Percentiles rank a stretch among this genome's conserved stretches.
These are phyloP conservation scores for Macroventuria anomochaeta DNA, from an alignment of 2,329 filamentous ascomycete species.

Conservation along the genomic window DNA sequence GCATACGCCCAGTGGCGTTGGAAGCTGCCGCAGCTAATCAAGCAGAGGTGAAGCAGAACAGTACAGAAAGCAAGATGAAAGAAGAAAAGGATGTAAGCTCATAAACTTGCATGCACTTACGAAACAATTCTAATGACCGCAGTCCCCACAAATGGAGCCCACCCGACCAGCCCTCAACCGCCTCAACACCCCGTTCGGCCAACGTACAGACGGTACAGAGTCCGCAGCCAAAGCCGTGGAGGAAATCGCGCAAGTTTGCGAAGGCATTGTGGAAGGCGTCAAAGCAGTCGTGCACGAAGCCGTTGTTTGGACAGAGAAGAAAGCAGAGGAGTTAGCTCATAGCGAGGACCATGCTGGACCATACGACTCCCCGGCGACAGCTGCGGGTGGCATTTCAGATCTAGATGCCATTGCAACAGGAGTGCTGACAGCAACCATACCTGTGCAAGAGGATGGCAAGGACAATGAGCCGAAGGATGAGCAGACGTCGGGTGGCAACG, in stretches of 20 bases:
- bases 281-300: conserved; percentile 29
- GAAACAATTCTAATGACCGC: neutral
- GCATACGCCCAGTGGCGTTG: conserved; percentile 24
- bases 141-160: neutral
- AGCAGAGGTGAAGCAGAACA: neutral
- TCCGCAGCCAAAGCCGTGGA: conserved; percentile 27
- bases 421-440: conserved; percentile 34
- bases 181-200: conserved; percentile 8
- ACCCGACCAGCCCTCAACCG: neutral
- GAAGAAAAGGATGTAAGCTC: conserved; percentile 11
- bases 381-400: conserved; percentile 36
- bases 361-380: conserved; percentile 41
- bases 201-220: conserved; percentile 18
- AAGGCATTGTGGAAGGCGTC: conserved; percentile 26
- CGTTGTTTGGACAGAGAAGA: conserved; percentile 38
- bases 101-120: neutral
- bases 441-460: conserved; percentile 21
- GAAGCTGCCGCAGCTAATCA: conserved; percentile 20
- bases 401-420: conserved; percentile 43
- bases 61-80: neutral
- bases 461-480: neutral
- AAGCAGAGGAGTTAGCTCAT: conserved; percentile 29
- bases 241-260: conserved; percentile 20
- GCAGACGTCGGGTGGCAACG: neutral
- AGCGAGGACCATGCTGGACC: conserved; percentile 38